These are phyloP conservation scores for Exophiala spinifera DNA, from an alignment of 2,329 filamentous ascomycete genomes.

Conservation along the genomic window DNA sequence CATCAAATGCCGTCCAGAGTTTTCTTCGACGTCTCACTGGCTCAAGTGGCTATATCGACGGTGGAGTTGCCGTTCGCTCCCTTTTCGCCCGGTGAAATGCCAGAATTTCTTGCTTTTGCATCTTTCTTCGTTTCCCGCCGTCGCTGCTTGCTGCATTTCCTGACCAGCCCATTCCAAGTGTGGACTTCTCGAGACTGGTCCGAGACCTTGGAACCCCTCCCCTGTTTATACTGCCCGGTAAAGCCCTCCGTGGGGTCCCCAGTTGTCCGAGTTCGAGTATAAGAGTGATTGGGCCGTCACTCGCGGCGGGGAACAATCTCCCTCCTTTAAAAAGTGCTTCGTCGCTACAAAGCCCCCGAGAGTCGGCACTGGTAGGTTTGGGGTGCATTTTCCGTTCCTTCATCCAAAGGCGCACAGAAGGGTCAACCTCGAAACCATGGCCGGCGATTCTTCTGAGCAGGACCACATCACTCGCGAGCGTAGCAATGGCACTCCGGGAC, in stretches of 20 bases:
- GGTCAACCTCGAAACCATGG: conserved; percentile 6
- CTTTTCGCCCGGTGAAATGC: background rate
- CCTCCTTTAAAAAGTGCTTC: background rate
- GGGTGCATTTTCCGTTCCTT: background rate
- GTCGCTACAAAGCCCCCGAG: background rate
- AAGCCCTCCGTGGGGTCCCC: background rate
- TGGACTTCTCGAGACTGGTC: background rate
- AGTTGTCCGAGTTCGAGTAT: background rate
- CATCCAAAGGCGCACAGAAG: background rate
- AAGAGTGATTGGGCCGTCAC: background rate
- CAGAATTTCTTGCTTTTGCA: background rate
- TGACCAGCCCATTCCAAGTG: background rate
- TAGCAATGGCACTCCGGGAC: conserved; percentile 2
- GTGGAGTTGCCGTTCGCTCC: background rate
- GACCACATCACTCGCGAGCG: conserved; percentile 10
- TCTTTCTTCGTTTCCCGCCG: background rate
- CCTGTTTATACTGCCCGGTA: background rate
- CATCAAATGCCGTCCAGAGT: background rate
- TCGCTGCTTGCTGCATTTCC: background rate
- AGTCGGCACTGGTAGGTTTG: background rate
- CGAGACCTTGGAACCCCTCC: background rate
- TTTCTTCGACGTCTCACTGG: background rate
- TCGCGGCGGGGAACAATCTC: background rate
- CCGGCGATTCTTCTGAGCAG: conserved; percentile 17
- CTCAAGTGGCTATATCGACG: background rate